Conservation (phyloP, 305 asterid genomes). For the Fraxinus baroniana region DNA sequence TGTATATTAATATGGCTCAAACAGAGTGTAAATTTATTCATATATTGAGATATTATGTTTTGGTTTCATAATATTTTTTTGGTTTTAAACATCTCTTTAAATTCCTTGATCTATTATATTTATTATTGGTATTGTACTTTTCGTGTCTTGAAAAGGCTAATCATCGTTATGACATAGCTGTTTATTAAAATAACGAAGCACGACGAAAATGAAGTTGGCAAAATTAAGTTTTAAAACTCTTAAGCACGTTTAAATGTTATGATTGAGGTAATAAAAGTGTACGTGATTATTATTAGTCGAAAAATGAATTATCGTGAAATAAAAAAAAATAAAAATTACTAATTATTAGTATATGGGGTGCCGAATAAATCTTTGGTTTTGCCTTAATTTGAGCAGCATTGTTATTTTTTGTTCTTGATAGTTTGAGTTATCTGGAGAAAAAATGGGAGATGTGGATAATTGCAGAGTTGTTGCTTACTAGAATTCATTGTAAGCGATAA, state of each 20-base stretch:
- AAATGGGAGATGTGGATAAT: neutral
- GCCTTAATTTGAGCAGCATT: neutral
- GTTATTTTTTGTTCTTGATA: neutral
- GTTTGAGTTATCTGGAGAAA: neutral
- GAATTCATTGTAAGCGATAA: neutral
- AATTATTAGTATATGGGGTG: neutral
- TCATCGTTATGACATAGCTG: no score
- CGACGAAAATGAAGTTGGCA: no score
- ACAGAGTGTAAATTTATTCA: no score
- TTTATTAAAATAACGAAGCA: no score
- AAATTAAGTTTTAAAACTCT: neutral
- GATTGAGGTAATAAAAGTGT: neutral
- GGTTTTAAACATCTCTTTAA: neutral
- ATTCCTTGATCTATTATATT: no score
- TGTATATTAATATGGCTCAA: no score
- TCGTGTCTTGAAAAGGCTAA: no score
- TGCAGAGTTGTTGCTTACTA: neutral
- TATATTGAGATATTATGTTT: no score
- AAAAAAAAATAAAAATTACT: no score
- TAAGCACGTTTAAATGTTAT: no score
- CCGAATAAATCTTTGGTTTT: neutral
- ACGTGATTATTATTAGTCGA: no score
- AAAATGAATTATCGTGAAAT: no score
- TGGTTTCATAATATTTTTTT: neutral
- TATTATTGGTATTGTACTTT: neutral